These are phyloP conservation scores for Mycena venus DNA, from an alignment of 768 basidiomycete species.

Conservation along the genomic window DNA sequence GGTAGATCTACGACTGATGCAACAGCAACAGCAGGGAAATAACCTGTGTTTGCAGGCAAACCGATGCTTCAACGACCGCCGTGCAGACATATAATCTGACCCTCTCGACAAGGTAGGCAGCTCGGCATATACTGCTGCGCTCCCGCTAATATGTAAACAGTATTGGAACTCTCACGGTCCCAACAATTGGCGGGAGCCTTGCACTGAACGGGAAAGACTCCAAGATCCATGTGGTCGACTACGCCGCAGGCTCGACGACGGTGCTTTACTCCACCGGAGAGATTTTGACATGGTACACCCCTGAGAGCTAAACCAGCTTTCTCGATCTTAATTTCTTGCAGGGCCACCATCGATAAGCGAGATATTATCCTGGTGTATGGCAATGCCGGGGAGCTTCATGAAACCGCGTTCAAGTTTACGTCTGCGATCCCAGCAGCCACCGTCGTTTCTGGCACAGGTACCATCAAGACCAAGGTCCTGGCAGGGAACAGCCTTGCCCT, in stretches of 20 bases:
- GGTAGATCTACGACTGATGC: slow-evolving; percentile 36
- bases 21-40: background rate
- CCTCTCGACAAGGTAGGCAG: slow-evolving; percentile 51
- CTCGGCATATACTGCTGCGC: background rate
- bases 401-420: slow-evolving; percentile 60
- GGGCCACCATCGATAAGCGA: slow-evolving; percentile 63
- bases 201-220: slow-evolving; percentile 65
- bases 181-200: slow-evolving; percentile 58
- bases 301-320: background rate
- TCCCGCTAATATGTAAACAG: slow-evolving; percentile 26
- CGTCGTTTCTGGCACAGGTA: slow-evolving; percentile 51
- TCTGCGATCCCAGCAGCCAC: slow-evolving; percentile 42
- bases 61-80: slow-evolving; percentile 53
- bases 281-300: slow-evolving; percentile 59
- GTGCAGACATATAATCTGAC: slow-evolving; percentile 58
- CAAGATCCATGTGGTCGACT: slow-evolving; percentile 66
- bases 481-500: slow-evolving; percentile 52
- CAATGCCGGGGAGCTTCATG: slow-evolving; percentile 61
- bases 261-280: slow-evolving; percentile 64
- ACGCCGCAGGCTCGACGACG: slow-evolving; percentile 57
- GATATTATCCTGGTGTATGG: slow-evolving; percentile 64
- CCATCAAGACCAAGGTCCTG: slow-evolving; percentile 52
- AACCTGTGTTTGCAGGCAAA: slow-evolving; percentile 44
- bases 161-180: slow-evolving; percentile 56
- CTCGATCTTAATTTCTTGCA: slow-evolving; percentile 29